Conservation (phyloP, 1,139 yeast species). For the Hyphopichia pseudoburtonii region DNA sequence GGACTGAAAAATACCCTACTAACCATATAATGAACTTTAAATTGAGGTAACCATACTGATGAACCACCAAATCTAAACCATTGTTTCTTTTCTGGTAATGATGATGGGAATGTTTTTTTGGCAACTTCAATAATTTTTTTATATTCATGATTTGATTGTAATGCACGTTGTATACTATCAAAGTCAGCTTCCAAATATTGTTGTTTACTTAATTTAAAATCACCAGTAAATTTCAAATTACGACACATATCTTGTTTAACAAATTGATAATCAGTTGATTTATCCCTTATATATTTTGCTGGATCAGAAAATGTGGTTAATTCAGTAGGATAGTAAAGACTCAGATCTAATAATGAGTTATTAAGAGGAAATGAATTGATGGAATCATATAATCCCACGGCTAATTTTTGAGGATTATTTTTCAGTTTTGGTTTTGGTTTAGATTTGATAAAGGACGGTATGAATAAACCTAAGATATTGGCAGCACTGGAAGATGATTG, state of each 20-base stretch:
- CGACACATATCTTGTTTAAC: slow-evolving; percentile 16
- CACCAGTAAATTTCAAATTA: slow-evolving; percentile 12
- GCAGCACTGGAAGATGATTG: background rate
- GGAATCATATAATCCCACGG: background rate
- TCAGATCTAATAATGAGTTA: slow-evolving; percentile 4
- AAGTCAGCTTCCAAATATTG: slow-evolving; percentile 17
- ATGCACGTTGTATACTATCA: slow-evolving; percentile 13
- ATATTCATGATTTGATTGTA: slow-evolving; percentile 14
- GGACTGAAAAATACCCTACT: slow-evolving; percentile 31
- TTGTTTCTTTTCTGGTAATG: slow-evolving; percentile 22
- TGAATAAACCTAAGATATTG: background rate
- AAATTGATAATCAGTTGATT: slow-evolving; percentile 12
- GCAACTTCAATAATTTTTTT: slow-evolving; percentile 18
- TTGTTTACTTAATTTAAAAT: slow-evolving; percentile 17
- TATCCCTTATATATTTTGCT: slow-evolving; percentile 8
- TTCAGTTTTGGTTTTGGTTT: background rate
- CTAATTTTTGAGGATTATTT: background rate
- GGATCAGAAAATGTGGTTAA: slow-evolving; percentile 23
- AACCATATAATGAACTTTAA: slow-evolving; percentile 31
- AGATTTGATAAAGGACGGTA: slow-evolving; percentile 1
- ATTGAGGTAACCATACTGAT: slow-evolving; percentile 33
- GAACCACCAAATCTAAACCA: slow-evolving; percentile 39
- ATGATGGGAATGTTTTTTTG: slow-evolving; percentile 17
- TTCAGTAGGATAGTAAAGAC: background rate
- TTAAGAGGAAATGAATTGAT: slow-evolving; percentile 12